Evolutionary conservation across 371 early-diverging fungal genomes (phyloP), one percentile per base, ranked within the genome.

Genomic region (Parasitella parasitica): DNA sequence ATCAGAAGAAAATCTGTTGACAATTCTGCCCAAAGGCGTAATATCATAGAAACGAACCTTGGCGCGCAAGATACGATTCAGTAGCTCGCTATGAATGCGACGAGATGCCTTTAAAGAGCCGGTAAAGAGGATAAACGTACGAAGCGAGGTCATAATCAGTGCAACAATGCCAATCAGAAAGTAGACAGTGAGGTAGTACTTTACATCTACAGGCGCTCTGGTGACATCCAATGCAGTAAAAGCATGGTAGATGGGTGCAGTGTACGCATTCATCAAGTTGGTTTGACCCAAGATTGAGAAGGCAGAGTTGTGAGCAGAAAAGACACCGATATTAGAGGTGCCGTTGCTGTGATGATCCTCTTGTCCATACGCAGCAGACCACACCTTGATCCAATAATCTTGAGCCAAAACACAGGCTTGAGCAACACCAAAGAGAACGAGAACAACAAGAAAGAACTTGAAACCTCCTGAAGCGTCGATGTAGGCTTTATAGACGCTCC

Each of bases 1-100:
- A 67, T 94, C 93, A 13, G 86, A 85, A 2, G 90, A 88, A 63
- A 94, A 93, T 18, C 96, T 81, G 66, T 95, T 92, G 57, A 96
- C 76, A 53, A 96, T 89, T 39, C 94, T 84, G 6, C 94, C 95
- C 8, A 94, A 51, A 6, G 96, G 96, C 6, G 91, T 91, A 0
- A 89, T 88, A 56, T 96, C 94, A 73, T 92, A 95, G 69, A 95
- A 95, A 1, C 87, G 75, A 48, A 92, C 73, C 5, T 91, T 91
- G 0, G 94, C 88, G 9, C 85, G 76, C 30, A 93, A 63, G 13
- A 92, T 81, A 49, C 86, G 79, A 16, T 78, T 65, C 27, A 94
- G 58, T 8, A 92, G 76, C 11, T 81, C 80, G 3, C 73, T 63
- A 53, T 93, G 92, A 13, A 85, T 71, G 32, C 69, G 69, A 11